phyloP scores from a whole-genome alignment of 371 early-diverging fungal species.

The Fennellomyces sp. region DNA sequence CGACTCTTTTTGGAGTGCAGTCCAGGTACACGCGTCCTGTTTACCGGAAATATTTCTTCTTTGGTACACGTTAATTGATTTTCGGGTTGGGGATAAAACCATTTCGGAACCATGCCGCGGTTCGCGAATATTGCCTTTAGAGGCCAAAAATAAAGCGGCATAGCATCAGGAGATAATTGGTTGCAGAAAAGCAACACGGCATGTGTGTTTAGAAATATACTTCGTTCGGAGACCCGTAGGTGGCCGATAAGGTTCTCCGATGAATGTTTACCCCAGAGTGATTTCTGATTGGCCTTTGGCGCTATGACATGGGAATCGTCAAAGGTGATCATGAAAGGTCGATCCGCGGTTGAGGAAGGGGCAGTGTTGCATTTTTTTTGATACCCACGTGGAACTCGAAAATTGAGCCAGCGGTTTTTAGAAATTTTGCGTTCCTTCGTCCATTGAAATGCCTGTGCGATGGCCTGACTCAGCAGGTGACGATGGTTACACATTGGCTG shows the following conservation, averaged over 20 bases:
- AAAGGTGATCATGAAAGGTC: neutral
- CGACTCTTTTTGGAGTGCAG: too few species aligned
- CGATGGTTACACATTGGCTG: conserved; percentile 1
- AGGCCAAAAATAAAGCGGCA: neutral
- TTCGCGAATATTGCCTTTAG: conserved; percentile 4
- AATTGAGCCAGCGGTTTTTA: neutral
- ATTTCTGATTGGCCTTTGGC: neutral
- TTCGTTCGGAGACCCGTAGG: neutral
- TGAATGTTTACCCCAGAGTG: too few species aligned
- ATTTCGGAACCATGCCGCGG: too few species aligned
- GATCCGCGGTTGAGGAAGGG: too few species aligned
- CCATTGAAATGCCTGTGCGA: neutral
- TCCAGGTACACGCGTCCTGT: too few species aligned
- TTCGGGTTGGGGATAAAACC: too few species aligned
- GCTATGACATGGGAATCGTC: neutral
- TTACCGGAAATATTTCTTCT: too few species aligned
- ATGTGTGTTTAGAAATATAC: neutral
- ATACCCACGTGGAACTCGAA: neutral
- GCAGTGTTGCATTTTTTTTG: too few species aligned
- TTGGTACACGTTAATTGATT: too few species aligned
- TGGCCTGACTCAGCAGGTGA: neutral
- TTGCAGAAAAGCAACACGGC: neutral
- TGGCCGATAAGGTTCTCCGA: conserved; percentile 3
- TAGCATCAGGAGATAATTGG: neutral
- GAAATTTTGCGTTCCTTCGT: neutral